Percentiles rank a stretch among this genome's conserved stretches.
These are phyloP conservation scores for Tilletia caries DNA, from an alignment of 1,284 basidiomycete species.

Conservation along the genomic window DNA sequence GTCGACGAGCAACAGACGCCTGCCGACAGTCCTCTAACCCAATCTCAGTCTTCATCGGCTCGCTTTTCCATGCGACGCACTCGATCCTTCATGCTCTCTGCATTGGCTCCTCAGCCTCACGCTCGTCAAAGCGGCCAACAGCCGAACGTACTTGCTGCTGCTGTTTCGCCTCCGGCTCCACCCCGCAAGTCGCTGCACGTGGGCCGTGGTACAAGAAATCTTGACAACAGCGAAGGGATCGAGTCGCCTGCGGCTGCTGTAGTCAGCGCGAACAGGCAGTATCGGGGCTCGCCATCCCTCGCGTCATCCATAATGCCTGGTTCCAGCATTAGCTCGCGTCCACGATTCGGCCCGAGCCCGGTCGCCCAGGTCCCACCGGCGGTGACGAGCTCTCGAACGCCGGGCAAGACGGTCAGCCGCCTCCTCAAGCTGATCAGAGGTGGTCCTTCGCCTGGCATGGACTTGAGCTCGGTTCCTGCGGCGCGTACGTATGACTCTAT, in stretches of 20 bases:
- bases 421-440: constrained; percentile 1
- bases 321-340: not conserved
- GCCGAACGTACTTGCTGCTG: not conserved
- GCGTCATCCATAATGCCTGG: not conserved
- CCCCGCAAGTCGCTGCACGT: not conserved
- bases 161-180: not conserved
- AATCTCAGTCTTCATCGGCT: not conserved
- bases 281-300: no score
- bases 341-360: no score
- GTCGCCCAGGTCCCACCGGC: not conserved
- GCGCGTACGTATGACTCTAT: not conserved
- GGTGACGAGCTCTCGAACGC: not conserved
- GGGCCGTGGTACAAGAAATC: no score
- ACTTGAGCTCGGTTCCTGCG: not conserved
- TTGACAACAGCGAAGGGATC: no score
- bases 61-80: constrained; percentile 10
- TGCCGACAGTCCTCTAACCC: not conserved
- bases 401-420: not conserved
- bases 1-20: not conserved
- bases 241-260: no score
- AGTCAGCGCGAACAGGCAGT: no score
- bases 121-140: not conserved
- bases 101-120: not conserved
- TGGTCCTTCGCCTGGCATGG: not conserved
- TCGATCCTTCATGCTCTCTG: constrained; percentile 7